Percentiles rank a stretch among this genome's conserved stretches.
Evolutionary conservation across 768 basidiomycete species (phyloP).

Genomic region (Tulasnella sp.): DNA sequence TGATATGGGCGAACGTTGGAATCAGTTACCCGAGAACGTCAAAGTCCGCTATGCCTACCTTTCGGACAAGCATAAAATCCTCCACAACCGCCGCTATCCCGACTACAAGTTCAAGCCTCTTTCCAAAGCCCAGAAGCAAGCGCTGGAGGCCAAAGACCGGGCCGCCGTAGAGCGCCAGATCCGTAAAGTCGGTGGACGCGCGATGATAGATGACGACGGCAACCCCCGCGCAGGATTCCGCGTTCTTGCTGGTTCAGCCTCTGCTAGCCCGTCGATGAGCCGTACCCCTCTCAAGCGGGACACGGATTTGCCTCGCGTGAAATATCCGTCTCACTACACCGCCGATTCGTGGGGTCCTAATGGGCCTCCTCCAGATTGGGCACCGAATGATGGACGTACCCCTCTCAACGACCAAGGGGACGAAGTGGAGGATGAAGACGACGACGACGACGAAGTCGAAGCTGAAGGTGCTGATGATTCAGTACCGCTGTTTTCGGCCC

Average conservation of each 20-base stretch:
- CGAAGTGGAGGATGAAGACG: not conserved
- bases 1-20: not conserved
- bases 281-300: not conserved
- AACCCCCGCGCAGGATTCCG: not conserved
- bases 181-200: not conserved
- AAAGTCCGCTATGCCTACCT: not conserved
- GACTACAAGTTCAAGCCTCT: conserved; percentile 1
- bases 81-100: not conserved
- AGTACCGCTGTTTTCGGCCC: not conserved
- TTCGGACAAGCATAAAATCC: not conserved
- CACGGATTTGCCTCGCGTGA: not conserved
- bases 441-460: not conserved
- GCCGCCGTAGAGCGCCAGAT: not conserved
- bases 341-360: not conserved
- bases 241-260: not conserved
- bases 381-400: not conserved
- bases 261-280: not conserved
- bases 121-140: not conserved
- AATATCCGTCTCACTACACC: not conserved
- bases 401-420: not conserved
- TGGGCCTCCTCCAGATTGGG: conserved; percentile 1
- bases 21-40: not conserved
- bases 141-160: not conserved
- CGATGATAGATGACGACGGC: not conserved
- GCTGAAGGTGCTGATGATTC: not conserved